Conservation (phyloP, 1,139 yeast species). For the Suhomyces atakaporum region DNA sequence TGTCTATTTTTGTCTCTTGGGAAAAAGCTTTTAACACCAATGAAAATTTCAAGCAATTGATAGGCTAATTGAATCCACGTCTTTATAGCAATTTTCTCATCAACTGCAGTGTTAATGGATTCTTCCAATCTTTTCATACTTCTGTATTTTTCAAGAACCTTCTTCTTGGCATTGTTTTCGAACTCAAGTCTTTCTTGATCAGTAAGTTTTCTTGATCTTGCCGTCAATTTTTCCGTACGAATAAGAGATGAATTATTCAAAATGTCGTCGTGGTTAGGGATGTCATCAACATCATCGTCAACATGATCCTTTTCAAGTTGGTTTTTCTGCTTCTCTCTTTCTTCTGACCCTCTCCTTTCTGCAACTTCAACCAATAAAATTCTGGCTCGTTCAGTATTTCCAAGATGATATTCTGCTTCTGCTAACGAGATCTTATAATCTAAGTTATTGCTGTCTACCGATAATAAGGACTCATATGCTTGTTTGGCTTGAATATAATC, state of each 20-base stretch:
- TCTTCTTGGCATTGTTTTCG: slow-evolving; percentile 58
- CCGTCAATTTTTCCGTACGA: slow-evolving; percentile 24
- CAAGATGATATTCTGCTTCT: slow-evolving; percentile 75
- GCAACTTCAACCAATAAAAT: slow-evolving; percentile 56
- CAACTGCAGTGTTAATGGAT: slow-evolving; percentile 43
- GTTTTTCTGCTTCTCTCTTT: slow-evolving; percentile 15
- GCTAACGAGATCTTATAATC: slow-evolving; percentile 79
- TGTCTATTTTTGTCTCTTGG: slow-evolving; percentile 70
- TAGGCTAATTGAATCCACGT: slow-evolving; percentile 87
- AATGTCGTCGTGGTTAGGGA: slow-evolving; percentile 7
- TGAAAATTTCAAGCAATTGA: slow-evolving; percentile 79
- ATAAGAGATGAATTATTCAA: slow-evolving; percentile 24
- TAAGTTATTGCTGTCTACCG: slow-evolving; percentile 60
- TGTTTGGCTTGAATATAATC: slow-evolving; percentile 69
- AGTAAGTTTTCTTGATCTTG: slow-evolving; percentile 38
- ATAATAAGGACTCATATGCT: slow-evolving; percentile 60
- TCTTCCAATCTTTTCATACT: slow-evolving; percentile 61
- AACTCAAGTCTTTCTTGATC: slow-evolving; percentile 59
- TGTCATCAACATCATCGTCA: slow-evolving; percentile 10
- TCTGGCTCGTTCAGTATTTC: slow-evolving; percentile 64
- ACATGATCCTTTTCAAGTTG: slow-evolving; percentile 10
- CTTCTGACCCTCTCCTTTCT: slow-evolving; percentile 21
- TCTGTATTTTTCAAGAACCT: slow-evolving; percentile 65
- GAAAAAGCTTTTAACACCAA: slow-evolving; percentile 74
- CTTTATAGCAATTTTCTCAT: slow-evolving; percentile 62